Percentiles rank a stretch among this genome's conserved stretches.
phyloP scores from a whole-genome alignment of 345 rosid genomes.

The Erucastrum elatum region DNA sequence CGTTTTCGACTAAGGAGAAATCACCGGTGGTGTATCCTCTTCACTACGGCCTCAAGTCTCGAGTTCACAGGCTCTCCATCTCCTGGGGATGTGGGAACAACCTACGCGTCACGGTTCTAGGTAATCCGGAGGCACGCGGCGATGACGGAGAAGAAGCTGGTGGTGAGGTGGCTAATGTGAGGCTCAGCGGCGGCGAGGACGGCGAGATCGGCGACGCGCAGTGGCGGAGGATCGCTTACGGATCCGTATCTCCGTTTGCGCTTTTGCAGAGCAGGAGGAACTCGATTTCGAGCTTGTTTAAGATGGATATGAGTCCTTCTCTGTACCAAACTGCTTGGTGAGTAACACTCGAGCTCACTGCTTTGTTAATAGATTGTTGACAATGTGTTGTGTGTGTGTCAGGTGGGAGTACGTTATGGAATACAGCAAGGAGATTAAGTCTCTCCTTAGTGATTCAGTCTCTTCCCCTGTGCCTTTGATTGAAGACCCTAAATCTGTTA shows the following conservation, averaged over 20 bases:
- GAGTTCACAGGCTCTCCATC: constrained; percentile 68
- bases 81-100: constrained; percentile 87
- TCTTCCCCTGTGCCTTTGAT: constrained; percentile 42
- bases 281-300: constrained; percentile 55
- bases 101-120: constrained; percentile 70
- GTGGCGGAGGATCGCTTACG: constrained; percentile 81
- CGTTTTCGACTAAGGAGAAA: constrained; percentile 27
- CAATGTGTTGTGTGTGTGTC: too few species aligned
- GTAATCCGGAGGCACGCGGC: constrained; percentile 29
- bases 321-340: constrained; percentile 74
- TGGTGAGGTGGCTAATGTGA: constrained; percentile 71
- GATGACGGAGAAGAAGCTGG: constrained; percentile 42
- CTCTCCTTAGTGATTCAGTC: constrained; percentile 58
- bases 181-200: constrained; percentile 55
- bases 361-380: not conserved
- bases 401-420: constrained; percentile 92
- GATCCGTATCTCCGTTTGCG: constrained; percentile 87
- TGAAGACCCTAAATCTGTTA: constrained; percentile 62
- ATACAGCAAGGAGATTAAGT: constrained; percentile 74
- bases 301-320: constrained; percentile 53
- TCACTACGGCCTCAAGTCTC: constrained; percentile 61
- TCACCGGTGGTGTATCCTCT: constrained; percentile 56
- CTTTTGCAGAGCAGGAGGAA: constrained; percentile 82
- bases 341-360: constrained; percentile 15
- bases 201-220: constrained; percentile 63